Conservation (phyloP, 2,329 filamentous ascomycete genomes). For the Endothia cerciana region DNA sequence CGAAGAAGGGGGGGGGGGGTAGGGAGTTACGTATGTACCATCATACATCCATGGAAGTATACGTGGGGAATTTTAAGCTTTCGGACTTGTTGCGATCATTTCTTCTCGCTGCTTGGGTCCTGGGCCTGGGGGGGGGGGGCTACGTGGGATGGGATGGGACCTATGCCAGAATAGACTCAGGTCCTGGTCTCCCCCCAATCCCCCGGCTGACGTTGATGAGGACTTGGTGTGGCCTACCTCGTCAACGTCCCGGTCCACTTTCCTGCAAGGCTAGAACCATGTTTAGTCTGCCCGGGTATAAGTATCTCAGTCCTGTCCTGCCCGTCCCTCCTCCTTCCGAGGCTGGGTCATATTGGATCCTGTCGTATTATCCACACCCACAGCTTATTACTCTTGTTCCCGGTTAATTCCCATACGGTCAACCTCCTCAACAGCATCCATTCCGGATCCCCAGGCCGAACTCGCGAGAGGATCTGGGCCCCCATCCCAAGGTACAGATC, state of each 20-base stretch:
- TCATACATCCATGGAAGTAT: slow-evolving; percentile 7
- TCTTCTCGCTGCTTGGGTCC: slow-evolving; percentile 12
- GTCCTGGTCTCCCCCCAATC: too few relatives aligned
- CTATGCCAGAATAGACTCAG: too few relatives aligned
- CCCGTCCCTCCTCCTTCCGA: slow-evolving; percentile 11
- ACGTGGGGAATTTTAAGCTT: slow-evolving; percentile 27
- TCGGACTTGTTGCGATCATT: slow-evolving; percentile 28
- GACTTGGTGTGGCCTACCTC: slow-evolving; percentile 19
- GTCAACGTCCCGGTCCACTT: slow-evolving; percentile 13
- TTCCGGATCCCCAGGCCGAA: slow-evolving; percentile 4
- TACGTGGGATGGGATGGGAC: too few relatives aligned
- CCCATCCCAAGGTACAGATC: not conserved
- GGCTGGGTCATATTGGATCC: not conserved
- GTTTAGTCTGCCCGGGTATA: not conserved
- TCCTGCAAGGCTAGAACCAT: not conserved
- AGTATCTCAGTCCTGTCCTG: slow-evolving; percentile 6
- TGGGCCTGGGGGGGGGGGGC: slow-evolving; percentile 16
- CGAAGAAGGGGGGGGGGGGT: not conserved
- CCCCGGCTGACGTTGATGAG: too few relatives aligned
- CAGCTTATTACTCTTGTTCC: slow-evolving; percentile 5
- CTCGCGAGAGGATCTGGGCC: slow-evolving; percentile 5
- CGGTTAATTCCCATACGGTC: not conserved
- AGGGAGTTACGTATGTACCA: slow-evolving; percentile 6
- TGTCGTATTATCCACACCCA: not conserved
- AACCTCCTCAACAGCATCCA: slow-evolving; percentile 4